Base-by-base conservation (phyloP, 108 stramenopile species). In the Hondaea fermentalgiana region DNA sequence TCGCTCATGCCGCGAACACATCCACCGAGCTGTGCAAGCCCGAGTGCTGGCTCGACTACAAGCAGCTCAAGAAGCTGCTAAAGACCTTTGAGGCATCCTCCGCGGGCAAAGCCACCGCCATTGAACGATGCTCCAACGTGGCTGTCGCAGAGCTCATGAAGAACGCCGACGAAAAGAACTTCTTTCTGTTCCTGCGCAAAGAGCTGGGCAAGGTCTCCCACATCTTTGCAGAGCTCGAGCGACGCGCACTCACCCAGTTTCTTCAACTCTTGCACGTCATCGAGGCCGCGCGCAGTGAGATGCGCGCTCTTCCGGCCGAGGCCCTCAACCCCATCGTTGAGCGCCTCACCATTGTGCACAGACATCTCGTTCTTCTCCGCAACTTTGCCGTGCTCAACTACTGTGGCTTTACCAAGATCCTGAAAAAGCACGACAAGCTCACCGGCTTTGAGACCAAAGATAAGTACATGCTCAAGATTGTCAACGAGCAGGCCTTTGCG, bases 391-490 rank as follows among this genome's bases (percentile, higher is more conserved):
- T 99, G 88, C 98, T 99, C 97, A 99, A 97, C 23, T 99, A 98
- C 91, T 98, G 97, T 90, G 95, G 95, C 69, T 97, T 98, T 93
- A 96, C 92, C 87, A 99, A 99, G 93, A 98, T 98, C 71, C 91
- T 99, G 60, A 99, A 99, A 95, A 99, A 99, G 93, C 98, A 99
- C 91, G 98, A 99, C 95, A 99, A 98, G 91, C 91, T 95, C 59
- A 97, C 98, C 4, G 96, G 97, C 72, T 97, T 94, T 60, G 87
- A 92, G 42, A 97, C 96, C 23, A 60, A 94, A 29, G 92, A 90
- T 51, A 95, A 96, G 55, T 97, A 96, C 89, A 97, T 97, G 97
- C 92, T 83, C 49, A 47, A 53, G 16, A 83, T 83, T 8, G 76
- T 83, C 28, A 83, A 83, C 51, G 76, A 83, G 25, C 76, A 83